phyloP scores from a whole-genome alignment of 2,329 filamentous ascomycete genomes.

The Blumeria graminis region DNA sequence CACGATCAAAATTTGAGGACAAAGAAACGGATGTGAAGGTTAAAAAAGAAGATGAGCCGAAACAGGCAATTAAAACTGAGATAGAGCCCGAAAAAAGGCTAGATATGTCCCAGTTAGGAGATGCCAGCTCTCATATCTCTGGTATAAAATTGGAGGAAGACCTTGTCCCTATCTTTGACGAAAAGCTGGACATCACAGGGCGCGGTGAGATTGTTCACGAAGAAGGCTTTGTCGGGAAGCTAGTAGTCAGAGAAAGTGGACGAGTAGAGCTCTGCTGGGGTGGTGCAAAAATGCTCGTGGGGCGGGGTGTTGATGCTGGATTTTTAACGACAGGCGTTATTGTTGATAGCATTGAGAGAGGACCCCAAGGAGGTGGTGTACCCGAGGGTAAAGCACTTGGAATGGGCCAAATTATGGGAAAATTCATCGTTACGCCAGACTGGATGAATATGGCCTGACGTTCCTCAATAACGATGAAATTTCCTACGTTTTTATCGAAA shows the following conservation, averaged over 20 bases:
- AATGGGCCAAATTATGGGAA: constrained; percentile 38
- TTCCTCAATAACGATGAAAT: no score
- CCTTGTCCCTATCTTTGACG: constrained; percentile 5
- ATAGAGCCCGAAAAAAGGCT: constrained; percentile 1
- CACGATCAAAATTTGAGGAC: constrained; percentile 2
- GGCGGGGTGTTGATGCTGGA: constrained; percentile 25
- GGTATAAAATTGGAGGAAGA: not conserved
- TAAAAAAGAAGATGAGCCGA: constrained; percentile 11
- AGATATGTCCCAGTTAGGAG: not conserved
- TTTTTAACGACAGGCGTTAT: constrained; percentile 36
- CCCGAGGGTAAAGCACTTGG: constrained; percentile 27
- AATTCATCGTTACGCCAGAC: constrained; percentile 33
- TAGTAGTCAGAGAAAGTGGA: constrained; percentile 36
- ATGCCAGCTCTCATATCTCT: not conserved
- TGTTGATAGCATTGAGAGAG: constrained; percentile 24
- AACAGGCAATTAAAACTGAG: not conserved
- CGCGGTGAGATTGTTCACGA: constrained; percentile 15
- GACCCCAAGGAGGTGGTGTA: constrained; percentile 9
- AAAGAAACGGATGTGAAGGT: constrained; percentile 17
- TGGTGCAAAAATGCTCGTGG: constrained; percentile 28
- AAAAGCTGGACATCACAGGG: constrained; percentile 7
- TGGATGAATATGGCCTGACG: constrained; percentile 23
- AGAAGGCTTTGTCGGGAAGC: constrained; percentile 34
- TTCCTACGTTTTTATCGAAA: no score
- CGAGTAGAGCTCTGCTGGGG: constrained; percentile 39